phyloP scores from a whole-genome alignment of 371 early-diverging fungal genomes.

The Parasitella parasitica region DNA sequence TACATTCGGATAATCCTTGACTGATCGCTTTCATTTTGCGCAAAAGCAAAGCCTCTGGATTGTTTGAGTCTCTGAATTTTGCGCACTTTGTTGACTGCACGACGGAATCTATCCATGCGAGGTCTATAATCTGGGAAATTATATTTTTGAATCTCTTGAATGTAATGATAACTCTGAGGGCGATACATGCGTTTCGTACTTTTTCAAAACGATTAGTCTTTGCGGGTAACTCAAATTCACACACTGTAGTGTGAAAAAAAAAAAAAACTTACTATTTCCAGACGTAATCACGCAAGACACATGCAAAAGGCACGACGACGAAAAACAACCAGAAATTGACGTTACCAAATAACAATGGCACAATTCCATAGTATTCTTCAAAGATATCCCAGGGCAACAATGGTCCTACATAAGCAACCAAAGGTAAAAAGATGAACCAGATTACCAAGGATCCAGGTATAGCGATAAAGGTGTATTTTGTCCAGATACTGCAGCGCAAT shows the following conservation, averaged over 20 bases:
- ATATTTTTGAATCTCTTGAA: conserved; percentile 97
- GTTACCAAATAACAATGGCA: conserved; percentile 66
- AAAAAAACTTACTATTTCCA: conserved; percentile 88
- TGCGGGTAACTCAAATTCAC: no score
- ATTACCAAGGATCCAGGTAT: conserved; percentile 81
- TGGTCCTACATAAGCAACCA: conserved; percentile 86
- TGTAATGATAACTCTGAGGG: conserved; percentile 86
- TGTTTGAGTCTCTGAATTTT: conserved; percentile 89
- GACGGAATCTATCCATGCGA: conserved; percentile 94
- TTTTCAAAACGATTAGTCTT: no score
- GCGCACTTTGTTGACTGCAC: conserved; percentile 95
- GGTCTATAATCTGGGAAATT: conserved; percentile 97
- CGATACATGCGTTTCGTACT: conserved; percentile 81
- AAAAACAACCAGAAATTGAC: conserved; percentile 88
- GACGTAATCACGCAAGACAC: conserved; percentile 80
- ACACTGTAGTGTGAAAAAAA: no score
- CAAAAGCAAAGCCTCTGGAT: conserved; percentile 94
- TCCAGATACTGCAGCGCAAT: conserved; percentile 69
- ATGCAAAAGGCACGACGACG: conserved; percentile 74
- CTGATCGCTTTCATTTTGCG: conserved; percentile 95
- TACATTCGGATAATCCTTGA: conserved; percentile 91
- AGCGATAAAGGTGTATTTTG: conserved; percentile 78
- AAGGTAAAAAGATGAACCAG: conserved; percentile 87
- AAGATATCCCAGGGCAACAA: conserved; percentile 59
- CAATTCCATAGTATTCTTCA: conserved; percentile 80